Evolutionary conservation across 768 basidiomycete species (phyloP), one percentile per base, ranked within the genome.

Genomic region (Termitomyces eurrhizus): DNA sequence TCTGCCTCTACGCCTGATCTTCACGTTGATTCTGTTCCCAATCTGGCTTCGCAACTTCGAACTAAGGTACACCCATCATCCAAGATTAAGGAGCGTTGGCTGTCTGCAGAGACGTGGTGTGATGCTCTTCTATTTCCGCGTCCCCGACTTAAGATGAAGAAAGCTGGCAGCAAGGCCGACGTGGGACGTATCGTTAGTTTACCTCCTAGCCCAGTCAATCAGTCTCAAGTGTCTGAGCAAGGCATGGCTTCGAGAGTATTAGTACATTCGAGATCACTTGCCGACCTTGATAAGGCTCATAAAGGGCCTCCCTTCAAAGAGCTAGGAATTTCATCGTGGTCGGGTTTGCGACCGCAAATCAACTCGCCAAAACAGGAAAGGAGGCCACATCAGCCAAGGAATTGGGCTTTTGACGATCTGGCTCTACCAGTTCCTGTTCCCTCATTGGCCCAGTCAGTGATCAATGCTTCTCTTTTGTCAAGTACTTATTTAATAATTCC

Each of bases 51-150:
- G 48, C 61, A 33, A 18, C 52, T 42, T 16, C 32, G 56, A 0
- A 14, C 60, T 4, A 67, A 65, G 58, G 11, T 37, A 21, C 52
- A 51, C 8, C 16, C 54, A 13, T 62, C 70, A 45, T 64, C 74
- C 29, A 84, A 78, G 66, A 76, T 75, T 13, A 83, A 78, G 63
- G 85, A 89, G 35, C 77, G 85, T 7, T 91, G 88, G 88, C 67
- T 91, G 2, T 83, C 85, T 2, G 83, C 89, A 0, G 89, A 92
- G 73, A 85, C 87, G 18, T 91, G 90, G 89, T 93, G 90, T 72
- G 89, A 92, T 63, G 90, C 89, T 0, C 66, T 92, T 9, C 71
- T 92, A 29, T 87, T 92, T 58, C 91, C 91, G 3, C 82, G 89
- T 1, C 91, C 91, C 13, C 78, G 89, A 54, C 81, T 93, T 65